Evolutionary conservation across 306 rosid species (phyloP).

Genomic region (Pterocarpus santalinus): DNA sequence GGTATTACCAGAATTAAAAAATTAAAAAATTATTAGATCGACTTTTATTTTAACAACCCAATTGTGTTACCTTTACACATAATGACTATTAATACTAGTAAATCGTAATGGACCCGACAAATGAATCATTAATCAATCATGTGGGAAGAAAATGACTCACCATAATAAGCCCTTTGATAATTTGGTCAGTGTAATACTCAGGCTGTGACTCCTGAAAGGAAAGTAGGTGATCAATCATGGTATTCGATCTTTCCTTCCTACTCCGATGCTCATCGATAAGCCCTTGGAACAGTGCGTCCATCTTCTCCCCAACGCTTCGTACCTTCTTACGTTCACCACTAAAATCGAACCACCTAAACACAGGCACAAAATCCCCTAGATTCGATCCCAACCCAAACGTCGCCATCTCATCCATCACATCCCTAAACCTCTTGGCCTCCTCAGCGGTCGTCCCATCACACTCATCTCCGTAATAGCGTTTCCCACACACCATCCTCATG

Average conservation of each 20-base stretch:
- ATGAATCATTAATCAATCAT: no score
- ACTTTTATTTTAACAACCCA: no score
- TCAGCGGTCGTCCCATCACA: slow-evolving; percentile 41
- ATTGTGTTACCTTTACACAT: no score
- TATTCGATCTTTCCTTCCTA: slow-evolving; percentile 35
- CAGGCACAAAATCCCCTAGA: slow-evolving; percentile 56
- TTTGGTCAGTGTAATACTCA: slow-evolving; percentile 64
- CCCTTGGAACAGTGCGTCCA: slow-evolving; percentile 62
- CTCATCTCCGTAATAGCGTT: slow-evolving; percentile 64
- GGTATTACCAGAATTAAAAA: no score
- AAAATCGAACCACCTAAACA: slow-evolving; percentile 56
- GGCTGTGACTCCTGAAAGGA: slow-evolving; percentile 60
- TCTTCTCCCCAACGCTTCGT: slow-evolving; percentile 33
- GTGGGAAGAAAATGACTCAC: slow-evolving; percentile 41
- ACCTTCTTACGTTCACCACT: slow-evolving; percentile 33
- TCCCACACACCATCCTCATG: slow-evolving; percentile 77
- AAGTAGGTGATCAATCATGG: slow-evolving; percentile 67
- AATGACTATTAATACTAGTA: no score
- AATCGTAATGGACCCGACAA: no score
- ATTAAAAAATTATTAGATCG: no score
- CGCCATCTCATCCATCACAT: slow-evolving; percentile 40
- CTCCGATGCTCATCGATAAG: slow-evolving; percentile 64
- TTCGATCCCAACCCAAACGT: slow-evolving; percentile 34
- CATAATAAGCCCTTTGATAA: slow-evolving; percentile 70
- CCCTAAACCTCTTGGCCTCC: slow-evolving; percentile 61